These are phyloP conservation scores for Pythium plurisporium DNA, from an alignment of 352 stramenopile genomes.

Conservation along the genomic window DNA sequence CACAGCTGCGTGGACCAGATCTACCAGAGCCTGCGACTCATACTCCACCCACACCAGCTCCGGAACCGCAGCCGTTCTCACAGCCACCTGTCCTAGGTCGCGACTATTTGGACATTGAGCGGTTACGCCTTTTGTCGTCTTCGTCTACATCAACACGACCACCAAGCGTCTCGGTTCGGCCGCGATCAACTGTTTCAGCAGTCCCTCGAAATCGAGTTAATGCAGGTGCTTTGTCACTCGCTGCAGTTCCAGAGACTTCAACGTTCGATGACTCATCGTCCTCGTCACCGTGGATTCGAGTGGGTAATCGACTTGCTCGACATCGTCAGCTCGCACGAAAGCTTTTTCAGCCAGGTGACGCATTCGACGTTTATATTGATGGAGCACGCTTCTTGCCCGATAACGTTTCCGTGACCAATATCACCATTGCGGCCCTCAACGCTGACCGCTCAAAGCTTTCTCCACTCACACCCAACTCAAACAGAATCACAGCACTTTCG, in stretches of 20 bases:
- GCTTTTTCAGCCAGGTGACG: conserved; percentile 57
- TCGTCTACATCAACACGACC: conserved; percentile 12
- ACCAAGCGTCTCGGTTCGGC: conserved; percentile 4
- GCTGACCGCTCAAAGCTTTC: conserved; percentile 37
- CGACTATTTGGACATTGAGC: conserved; percentile 25
- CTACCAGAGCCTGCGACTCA: too few relatives aligned
- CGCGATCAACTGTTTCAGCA: conserved; percentile 15
- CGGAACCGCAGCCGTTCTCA: neutral
- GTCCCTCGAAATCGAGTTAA: conserved; percentile 8
- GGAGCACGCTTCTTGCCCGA: conserved; percentile 69
- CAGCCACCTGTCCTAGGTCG: neutral
- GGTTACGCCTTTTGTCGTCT: conserved; percentile 24
- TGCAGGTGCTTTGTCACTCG: neutral
- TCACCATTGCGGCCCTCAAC: conserved; percentile 59
- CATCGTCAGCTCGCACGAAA: conserved; percentile 14
- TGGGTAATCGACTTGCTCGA: conserved; percentile 35
- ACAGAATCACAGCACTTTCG: conserved; percentile 20
- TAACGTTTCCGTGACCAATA: conserved; percentile 61
- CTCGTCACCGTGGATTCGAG: conserved; percentile 21
- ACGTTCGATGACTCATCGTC: conserved; percentile 2
- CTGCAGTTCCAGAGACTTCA: conserved; percentile 1
- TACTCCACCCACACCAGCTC: too few relatives aligned
- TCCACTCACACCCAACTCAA: conserved; percentile 24
- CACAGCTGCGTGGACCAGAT: too few relatives aligned
- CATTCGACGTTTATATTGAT: conserved; percentile 81